Base-by-base conservation (phyloP, 2,329 filamentous ascomycete species). In the Epichloe baconii region DNA sequence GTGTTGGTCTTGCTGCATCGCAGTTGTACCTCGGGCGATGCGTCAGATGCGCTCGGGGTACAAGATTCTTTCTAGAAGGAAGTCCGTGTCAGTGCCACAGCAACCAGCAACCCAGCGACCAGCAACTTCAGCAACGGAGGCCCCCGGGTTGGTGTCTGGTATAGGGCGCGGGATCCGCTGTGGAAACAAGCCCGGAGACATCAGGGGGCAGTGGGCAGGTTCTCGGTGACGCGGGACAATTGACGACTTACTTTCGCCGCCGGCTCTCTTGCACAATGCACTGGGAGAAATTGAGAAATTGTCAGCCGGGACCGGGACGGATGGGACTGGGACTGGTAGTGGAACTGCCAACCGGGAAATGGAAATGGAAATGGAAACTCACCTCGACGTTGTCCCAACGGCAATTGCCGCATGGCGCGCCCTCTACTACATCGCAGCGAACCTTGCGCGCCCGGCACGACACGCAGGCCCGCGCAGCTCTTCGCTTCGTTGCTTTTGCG, bases 391-490 rank as follows among this genome's bases (percentile, higher is more conserved):
- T 82, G 66, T 88, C 85, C 71, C 86, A 79, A 56, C 86, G 77
- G 70, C 88, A 94, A 68, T 95, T 95, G 51, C 86, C 89, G 67
- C 88, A 95, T 1, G 88, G 88, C 43, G 84, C 84, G 47, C 85
- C 85, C 67, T 95, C 88, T 53, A 93, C 88, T 52, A 95, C 89
- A 71, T 96, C 90, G 72, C 90, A 96, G 52, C 90, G 81, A 42
- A 96, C 90, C 67, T 96, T 96, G 63, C 90, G 82, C 52, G 86
- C 83, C 61, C 90, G 80, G 69, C 90, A 95, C 60, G 85, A 88
- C 55, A 88, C 87, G 66, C 90, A 96, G 17, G 90, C 90, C 59
- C 91, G 86, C 10, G 89, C 88, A n/a, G 90, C 89, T 63, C 90
- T 80, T 62, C 89, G 79, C 70, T 95, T 96, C 49, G 71, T 78